Conservation (phyloP, 1,139 yeast species). For the Blastobotrys raffinosifermentans region DNA sequence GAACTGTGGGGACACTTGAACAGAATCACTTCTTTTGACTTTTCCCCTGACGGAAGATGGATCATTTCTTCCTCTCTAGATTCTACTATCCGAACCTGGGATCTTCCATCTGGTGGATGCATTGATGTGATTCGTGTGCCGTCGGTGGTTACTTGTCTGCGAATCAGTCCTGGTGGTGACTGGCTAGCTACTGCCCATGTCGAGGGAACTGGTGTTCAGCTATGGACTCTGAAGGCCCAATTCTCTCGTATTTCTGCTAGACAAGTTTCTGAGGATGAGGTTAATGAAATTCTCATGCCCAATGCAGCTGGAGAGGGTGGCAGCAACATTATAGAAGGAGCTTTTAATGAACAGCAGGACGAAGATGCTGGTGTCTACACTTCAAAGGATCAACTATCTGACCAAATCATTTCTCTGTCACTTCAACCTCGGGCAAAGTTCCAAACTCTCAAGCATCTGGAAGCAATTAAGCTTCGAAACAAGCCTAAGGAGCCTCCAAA, state of each 20-base stretch:
- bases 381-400: constrained; percentile 61
- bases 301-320: constrained; percentile 85
- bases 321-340: constrained; percentile 70
- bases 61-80: constrained; percentile 79
- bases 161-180: constrained; percentile 85
- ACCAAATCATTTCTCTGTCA: constrained; percentile 65
- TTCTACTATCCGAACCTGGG: constrained; percentile 93
- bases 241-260: constrained; percentile 70
- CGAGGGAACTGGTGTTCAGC: constrained; percentile 77
- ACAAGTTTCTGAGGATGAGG: constrained; percentile 53
- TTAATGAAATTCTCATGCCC: constrained; percentile 57
- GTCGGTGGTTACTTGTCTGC: constrained; percentile 70
- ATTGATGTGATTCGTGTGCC: constrained; percentile 84
- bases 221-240: constrained; percentile 92
- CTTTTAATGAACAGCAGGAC: constrained; percentile 39
- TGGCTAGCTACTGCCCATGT: constrained; percentile 92
- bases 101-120: constrained; percentile 93
- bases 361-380: constrained; percentile 38
- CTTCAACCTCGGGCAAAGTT: constrained; percentile 72
- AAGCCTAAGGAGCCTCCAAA: constrained; percentile 88
- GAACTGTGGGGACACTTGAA: constrained; percentile 86
- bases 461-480: constrained; percentile 76
- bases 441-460: constrained; percentile 72
- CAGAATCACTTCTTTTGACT: constrained; percentile 82
- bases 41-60: constrained; percentile 97